Percentiles rank a stretch among this genome's conserved stretches.
These are phyloP conservation scores for Imleria badia DNA, from an alignment of 768 basidiomycete species.

Conservation along the genomic window DNA sequence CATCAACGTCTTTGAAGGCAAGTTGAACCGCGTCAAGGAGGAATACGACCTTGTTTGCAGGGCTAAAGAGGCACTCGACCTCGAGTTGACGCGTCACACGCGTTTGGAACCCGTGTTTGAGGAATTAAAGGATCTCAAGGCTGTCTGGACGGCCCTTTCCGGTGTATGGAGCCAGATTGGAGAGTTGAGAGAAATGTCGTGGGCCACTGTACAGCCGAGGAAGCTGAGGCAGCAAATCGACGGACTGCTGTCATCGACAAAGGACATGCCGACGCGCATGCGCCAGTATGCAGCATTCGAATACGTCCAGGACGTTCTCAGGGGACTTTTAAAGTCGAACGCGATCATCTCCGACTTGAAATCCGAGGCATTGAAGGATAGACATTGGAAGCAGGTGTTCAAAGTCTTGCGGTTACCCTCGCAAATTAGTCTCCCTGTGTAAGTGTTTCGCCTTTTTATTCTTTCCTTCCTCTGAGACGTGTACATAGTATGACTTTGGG, in stretches of 20 bases:
- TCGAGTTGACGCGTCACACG: slow-evolving; percentile 86
- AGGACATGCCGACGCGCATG: slow-evolving; percentile 99
- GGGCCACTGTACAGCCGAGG: slow-evolving; percentile 92
- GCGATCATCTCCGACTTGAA: slow-evolving; percentile 89
- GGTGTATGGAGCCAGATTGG: slow-evolving; percentile 94
- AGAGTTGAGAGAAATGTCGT: slow-evolving; percentile 83
- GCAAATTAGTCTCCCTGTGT: slow-evolving; percentile 77
- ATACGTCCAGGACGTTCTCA: slow-evolving; percentile 90
- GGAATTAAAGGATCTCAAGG: slow-evolving; percentile 93
- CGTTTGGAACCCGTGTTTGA: slow-evolving; percentile 93
- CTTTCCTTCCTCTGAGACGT: slow-evolving; percentile 2
- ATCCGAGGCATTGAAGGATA: slow-evolving; percentile 94
- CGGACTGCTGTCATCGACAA: slow-evolving; percentile 85
- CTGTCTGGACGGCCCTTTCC: slow-evolving; percentile 97
- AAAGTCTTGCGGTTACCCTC: slow-evolving; percentile 77
- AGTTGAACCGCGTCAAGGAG: slow-evolving; percentile 85
- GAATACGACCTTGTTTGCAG: slow-evolving; percentile 94
- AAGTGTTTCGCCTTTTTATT: slow-evolving; percentile 28
- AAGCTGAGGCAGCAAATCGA: slow-evolving; percentile 95
- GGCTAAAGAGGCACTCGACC: slow-evolving; percentile 95
- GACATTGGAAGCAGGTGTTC: slow-evolving; percentile 98
- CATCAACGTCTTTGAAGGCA: slow-evolving; percentile 93
- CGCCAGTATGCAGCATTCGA: slow-evolving; percentile 98
- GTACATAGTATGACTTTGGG: slow-evolving; percentile 84
- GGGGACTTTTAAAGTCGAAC: slow-evolving; percentile 87